Evolutionary conservation across 306 rosid species (phyloP).

Genomic region (Arachis stenosperma): DNA sequence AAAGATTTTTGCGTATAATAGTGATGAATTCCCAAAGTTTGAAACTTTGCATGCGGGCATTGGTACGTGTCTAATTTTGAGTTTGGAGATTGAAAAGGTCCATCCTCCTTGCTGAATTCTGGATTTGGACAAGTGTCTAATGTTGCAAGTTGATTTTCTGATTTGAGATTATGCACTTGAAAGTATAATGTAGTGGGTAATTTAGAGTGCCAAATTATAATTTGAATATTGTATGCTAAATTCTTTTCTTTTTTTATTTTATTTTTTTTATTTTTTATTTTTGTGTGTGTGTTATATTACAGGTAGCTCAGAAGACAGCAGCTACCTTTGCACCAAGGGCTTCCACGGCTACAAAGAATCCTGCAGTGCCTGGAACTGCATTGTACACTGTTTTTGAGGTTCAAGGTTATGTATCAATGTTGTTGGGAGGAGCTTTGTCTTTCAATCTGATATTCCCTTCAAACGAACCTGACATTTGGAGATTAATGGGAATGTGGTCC

Average conservation of each 20-base stretch:
- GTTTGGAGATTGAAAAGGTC: not conserved
- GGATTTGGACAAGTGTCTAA: not conserved
- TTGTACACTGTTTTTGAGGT: slow-evolving; percentile 92
- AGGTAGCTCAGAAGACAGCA: slow-evolving; percentile 97
- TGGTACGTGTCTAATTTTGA: not conserved
- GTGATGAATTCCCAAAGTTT: not conserved
- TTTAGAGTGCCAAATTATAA: not conserved
- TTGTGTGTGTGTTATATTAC: slow-evolving; percentile 2
- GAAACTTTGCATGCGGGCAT: not conserved
- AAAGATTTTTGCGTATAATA: not conserved
- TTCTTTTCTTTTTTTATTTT: no score
- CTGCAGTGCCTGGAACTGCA: slow-evolving; percentile 84
- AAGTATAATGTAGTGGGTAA: slow-evolving; percentile 4
- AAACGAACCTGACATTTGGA: slow-evolving; percentile 92
- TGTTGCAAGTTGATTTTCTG: not conserved
- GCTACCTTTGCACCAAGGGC: slow-evolving; percentile 99
- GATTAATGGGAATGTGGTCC: slow-evolving; percentile 99
- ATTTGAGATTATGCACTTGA: slow-evolving; percentile 1
- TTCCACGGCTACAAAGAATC: slow-evolving; percentile 83
- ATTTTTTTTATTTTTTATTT: no score
- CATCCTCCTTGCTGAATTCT: slow-evolving; percentile 4
- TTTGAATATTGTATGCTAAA: no score
- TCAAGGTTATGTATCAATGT: slow-evolving; percentile 88
- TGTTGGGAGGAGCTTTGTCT: slow-evolving; percentile 88
- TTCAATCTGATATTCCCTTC: slow-evolving; percentile 92